Percentiles rank a stretch among this genome's conserved stretches.
These are phyloP conservation scores for Exophiala xenobiotica DNA, from an alignment of 2,329 filamentous ascomycete genomes.

Conservation along the genomic window DNA sequence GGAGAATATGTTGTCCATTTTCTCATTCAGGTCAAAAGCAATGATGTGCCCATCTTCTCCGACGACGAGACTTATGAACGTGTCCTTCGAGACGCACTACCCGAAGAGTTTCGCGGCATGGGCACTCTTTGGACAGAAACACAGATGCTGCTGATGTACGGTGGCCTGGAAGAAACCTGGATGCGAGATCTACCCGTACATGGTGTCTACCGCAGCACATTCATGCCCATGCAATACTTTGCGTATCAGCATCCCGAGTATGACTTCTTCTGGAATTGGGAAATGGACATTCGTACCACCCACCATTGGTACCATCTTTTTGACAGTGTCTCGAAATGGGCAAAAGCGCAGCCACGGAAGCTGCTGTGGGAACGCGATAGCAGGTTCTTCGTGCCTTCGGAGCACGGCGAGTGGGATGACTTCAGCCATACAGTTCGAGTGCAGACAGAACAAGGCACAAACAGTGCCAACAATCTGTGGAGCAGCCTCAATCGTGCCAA, in stretches of 20 bases:
- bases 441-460: slow-evolving; percentile 68
- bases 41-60: slow-evolving; percentile 76
- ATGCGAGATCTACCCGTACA: slow-evolving; percentile 74
- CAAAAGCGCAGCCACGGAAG: slow-evolving; percentile 71
- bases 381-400: slow-evolving; percentile 73
- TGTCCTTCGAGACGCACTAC: slow-evolving; percentile 68
- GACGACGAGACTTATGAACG: slow-evolving; percentile 71
- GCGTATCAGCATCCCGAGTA: slow-evolving; percentile 85
- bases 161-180: slow-evolving; percentile 78
- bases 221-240: slow-evolving; percentile 95
- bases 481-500: slow-evolving; percentile 43
- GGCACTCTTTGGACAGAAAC: slow-evolving; percentile 91
- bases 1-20: slow-evolving; percentile 83
- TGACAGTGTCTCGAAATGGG: slow-evolving; percentile 67
- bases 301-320: slow-evolving; percentile 80
- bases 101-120: slow-evolving; percentile 83
- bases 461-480: slow-evolving; percentile 68
- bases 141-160: slow-evolving; percentile 88
- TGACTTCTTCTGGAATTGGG: slow-evolving; percentile 92
- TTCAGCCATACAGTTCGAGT: slow-evolving; percentile 75
- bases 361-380: slow-evolving; percentile 78
- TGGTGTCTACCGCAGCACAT: slow-evolving; percentile 86
- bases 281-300: slow-evolving; percentile 88
- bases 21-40: slow-evolving; percentile 79
- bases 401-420: slow-evolving; percentile 77